A percentile compares a stretch with the other conserved stretches of the same genome.
These are phyloP conservation scores for Debaryomyces sp. DNA, from an alignment of 1,139 yeast genomes.

Conservation along the genomic window DNA sequence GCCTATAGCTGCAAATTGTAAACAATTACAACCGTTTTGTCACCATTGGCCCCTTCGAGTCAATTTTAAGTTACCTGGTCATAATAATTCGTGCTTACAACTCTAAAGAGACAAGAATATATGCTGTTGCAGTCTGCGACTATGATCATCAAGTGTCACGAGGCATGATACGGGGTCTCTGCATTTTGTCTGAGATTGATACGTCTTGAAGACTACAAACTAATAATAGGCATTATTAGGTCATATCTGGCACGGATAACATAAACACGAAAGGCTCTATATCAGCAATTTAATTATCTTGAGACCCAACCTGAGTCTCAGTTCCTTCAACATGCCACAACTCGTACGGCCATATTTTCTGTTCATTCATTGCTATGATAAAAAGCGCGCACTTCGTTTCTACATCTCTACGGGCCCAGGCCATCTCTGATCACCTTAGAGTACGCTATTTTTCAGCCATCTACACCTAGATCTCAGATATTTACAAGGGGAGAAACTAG, in stretches of 20 bases:
- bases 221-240: no score
- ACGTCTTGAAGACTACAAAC: no score
- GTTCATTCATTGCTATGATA: neutral
- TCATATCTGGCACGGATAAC: no score
- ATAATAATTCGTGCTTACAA: neutral
- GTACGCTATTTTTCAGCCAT: neutral
- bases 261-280: neutral
- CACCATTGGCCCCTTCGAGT: neutral
- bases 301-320: neutral
- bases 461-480: neutral
- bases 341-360: neutral
- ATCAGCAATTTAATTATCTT: neutral
- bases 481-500: neutral
- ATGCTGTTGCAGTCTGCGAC: neutral
- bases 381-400: neutral
- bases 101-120: neutral
- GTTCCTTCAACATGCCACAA: neutral
- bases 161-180: neutral
- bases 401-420: neutral
- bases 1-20: neutral
- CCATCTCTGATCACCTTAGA: neutral
- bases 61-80: neutral
- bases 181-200: neutral
- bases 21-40: neutral
- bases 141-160: neutral